Evolutionary conservation across 139 green algal genomes (phyloP).

Genomic region (Volvox reticuliferus): DNA sequence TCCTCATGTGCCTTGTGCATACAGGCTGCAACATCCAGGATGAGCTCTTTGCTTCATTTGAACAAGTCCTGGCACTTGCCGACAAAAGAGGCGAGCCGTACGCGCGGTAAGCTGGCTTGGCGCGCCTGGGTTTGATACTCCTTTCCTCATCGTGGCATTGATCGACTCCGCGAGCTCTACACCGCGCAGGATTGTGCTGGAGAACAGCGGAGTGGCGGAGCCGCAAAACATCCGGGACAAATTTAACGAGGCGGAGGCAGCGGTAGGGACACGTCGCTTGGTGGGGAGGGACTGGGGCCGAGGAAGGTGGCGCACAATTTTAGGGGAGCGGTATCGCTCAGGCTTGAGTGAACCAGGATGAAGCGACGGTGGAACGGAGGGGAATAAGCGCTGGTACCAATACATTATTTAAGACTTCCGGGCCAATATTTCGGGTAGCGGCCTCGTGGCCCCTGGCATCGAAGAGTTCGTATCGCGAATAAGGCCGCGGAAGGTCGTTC

Average conservation of each 20-base stretch:
- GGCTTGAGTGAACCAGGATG: no score
- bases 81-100: slow-evolving; percentile 81
- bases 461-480: no score
- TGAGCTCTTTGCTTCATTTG: slow-evolving; percentile 92
- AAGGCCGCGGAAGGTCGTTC: no score
- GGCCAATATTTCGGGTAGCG: no score
- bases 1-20: neutral
- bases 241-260: slow-evolving; percentile 81
- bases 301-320: no score
- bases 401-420: no score
- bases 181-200: slow-evolving; percentile 84
- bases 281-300: no score
- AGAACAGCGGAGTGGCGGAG: slow-evolving; percentile 95
- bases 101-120: slow-evolving; percentile 65
- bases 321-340: no score
- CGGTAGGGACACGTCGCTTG: neutral
- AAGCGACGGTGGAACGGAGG: no score
- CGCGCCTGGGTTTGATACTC: neutral
- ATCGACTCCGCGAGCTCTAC: neutral
- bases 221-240: slow-evolving; percentile 93
- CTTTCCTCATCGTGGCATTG: neutral
- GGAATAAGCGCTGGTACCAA: no score
- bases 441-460: no score
- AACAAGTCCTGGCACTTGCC: slow-evolving; percentile 83
- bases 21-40: slow-evolving; percentile 89